Evolutionary conservation across 176 grass and related monocot species (phyloP).

Genomic region (Oryza meyeriana): DNA sequence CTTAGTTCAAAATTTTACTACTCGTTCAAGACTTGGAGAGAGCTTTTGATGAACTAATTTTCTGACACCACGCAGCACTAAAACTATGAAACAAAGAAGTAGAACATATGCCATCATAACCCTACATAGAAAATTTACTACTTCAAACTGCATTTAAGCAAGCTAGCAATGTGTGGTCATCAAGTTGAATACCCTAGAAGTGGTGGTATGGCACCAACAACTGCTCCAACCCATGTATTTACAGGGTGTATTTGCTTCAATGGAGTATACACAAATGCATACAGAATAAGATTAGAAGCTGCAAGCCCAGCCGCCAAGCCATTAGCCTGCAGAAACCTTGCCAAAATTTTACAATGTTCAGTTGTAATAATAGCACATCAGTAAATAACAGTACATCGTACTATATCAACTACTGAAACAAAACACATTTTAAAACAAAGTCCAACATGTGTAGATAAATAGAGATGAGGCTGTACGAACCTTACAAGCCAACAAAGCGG

Average conservation of each 20-base stretch:
- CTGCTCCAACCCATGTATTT: conserved; percentile 99
- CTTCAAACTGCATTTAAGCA: conserved; percentile 29
- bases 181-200: conserved; percentile 75
- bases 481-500: conserved; percentile 80
- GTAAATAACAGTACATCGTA: no score
- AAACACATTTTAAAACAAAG: conserved; percentile 4
- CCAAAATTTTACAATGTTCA: conserved; percentile 52
- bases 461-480: conserved; percentile 45
- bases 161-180: background rate
- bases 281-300: conserved; percentile 87
- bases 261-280: conserved; percentile 98
- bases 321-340: conserved; percentile 89
- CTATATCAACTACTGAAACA: background rate
- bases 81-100: conserved; percentile 1
- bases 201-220: conserved; percentile 96
- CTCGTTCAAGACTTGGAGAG: background rate
- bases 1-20: background rate
- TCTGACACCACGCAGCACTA: background rate
- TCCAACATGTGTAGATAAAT: conserved; percentile 2
- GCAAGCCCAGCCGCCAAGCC: conserved; percentile 77
- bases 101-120: conserved; percentile 16
- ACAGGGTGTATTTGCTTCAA: conserved; percentile 97
- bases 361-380: conserved; percentile 32
- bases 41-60: background rate
- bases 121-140: background rate